Base-by-base conservation (phyloP, 768 basidiomycete genomes). In the Lactarius pseudohatsudake region DNA sequence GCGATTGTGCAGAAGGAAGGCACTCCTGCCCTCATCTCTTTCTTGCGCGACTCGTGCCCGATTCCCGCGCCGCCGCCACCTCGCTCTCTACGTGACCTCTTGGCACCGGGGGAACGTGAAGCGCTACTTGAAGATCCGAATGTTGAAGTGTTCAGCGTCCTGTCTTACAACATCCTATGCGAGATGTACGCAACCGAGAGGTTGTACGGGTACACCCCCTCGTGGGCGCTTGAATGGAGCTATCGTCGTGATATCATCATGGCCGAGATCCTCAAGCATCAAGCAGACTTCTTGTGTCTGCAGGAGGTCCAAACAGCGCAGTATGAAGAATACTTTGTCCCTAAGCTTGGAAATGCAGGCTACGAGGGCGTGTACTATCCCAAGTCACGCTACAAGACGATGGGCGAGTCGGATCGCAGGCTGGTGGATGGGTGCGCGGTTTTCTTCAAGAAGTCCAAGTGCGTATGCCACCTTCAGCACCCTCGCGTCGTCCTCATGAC, bases 381-480 rank as follows among this genome's bases (percentile, higher is more conserved):
- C 6, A 96, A 96, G 80, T 90, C 92, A 55, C 84, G 96, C 72
- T 93, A 92, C 72, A 90, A 92, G 84, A 97, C 91, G 28, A 96
- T 98, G 94, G 85, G 84, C 65, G 90, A 90, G 66, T 80, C 87
- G 38, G 96, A 98, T 76, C 85, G 89, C 74, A 84, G 91, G 70
- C 81, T 84, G 75, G 96, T 99, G 28, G 97, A 99, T 78, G 97
- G 97, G 20, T 95, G 95, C 82, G 96, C 96, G 2, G 96, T 84
- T 26, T 99, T 98, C 81, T 98, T 88, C 86, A 96, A 95, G 80
- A 79, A 85, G 66, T 81, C 86, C 74, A 92, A 89, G 94, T 96
- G 74, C 74, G 92, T 85, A 8, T 41, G 65, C 55, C n/a, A 30
- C 34, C 40, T 59, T 28, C 54, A 7, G 7, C 55, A 32, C 38